Percentiles rank a stretch among this genome's conserved stretches.
Conservation (phyloP, 2,329 filamentous ascomycete genomes). For the Colletotrichum noveboracense region DNA sequence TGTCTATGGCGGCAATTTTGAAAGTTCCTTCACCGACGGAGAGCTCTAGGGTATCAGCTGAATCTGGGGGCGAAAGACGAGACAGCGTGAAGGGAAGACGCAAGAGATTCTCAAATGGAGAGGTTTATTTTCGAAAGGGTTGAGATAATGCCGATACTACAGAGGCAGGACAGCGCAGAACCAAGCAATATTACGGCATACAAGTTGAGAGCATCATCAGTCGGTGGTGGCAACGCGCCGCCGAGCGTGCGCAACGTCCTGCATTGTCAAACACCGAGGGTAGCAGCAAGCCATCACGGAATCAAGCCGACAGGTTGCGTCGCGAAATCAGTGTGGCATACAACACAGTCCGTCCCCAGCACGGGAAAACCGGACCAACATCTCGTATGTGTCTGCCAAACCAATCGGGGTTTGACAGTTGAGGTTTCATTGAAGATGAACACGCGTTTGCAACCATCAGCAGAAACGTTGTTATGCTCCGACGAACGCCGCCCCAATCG, state of each 20-base stretch:
- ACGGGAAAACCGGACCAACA: background rate
- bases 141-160: no score
- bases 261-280: background rate
- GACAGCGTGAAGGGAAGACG: no score
- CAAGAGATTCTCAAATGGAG: no score
- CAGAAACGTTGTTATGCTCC: background rate
- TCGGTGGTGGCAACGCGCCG: background rate
- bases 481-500: background rate
- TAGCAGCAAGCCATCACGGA: background rate
- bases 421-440: background rate
- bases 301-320: background rate
- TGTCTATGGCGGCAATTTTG: no score
- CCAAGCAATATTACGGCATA: no score
- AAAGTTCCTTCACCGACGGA: no score
- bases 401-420: background rate
- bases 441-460: background rate
- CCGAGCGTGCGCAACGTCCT: background rate
- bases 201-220: background rate
- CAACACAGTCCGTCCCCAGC: background rate
- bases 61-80: no score
- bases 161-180: no score
- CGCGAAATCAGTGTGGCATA: background rate
- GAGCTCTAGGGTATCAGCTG: no score
- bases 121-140: no score
- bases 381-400: no score